phyloP scores from a whole-genome alignment of 1,139 yeast species.

The Zygotorulaspora mrakii region DNA sequence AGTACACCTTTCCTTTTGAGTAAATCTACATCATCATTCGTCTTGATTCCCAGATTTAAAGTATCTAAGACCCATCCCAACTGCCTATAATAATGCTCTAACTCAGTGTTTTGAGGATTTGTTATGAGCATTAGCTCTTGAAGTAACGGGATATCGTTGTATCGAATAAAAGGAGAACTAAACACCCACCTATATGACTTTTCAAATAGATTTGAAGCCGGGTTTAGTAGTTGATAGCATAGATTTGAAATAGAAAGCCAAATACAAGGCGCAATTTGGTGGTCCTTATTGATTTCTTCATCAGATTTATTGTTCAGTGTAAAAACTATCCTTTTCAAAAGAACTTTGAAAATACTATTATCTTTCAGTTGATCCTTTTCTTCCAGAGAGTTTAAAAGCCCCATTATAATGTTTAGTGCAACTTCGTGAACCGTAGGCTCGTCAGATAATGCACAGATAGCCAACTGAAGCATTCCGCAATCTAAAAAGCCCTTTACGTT shows the following conservation, averaged over 20 bases:
- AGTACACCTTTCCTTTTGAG: constrained; percentile 52
- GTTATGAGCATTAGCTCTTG: constrained; percentile 42
- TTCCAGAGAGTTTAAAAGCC: constrained; percentile 41
- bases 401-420: constrained; percentile 42
- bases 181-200: constrained; percentile 59
- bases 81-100: constrained; percentile 57
- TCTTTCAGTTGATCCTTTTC: constrained; percentile 51
- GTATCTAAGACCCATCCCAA: constrained; percentile 61
- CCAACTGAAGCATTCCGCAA: constrained; percentile 53
- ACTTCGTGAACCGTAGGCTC: constrained; percentile 53
- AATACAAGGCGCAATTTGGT: constrained; percentile 41
- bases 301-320: constrained; percentile 39
- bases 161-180: constrained; percentile 43
- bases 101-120: constrained; percentile 40
- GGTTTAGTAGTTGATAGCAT: constrained; percentile 51
- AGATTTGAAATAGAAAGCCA: constrained; percentile 52
- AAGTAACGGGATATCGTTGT: constrained; percentile 63
- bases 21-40: constrained; percentile 49
- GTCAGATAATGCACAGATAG: constrained; percentile 52
- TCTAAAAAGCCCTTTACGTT: constrained; percentile 59
- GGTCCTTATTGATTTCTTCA: constrained; percentile 21
- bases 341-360: constrained; percentile 51
- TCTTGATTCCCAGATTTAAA: constrained; percentile 46
- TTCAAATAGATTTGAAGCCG: constrained; percentile 77
- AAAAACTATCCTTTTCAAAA: constrained; percentile 57